Percentiles rank a stretch among this genome's conserved stretches.
Evolutionary conservation across 2,329 filamentous ascomycete species (phyloP).

Genomic region (Fusarium sp.): DNA sequence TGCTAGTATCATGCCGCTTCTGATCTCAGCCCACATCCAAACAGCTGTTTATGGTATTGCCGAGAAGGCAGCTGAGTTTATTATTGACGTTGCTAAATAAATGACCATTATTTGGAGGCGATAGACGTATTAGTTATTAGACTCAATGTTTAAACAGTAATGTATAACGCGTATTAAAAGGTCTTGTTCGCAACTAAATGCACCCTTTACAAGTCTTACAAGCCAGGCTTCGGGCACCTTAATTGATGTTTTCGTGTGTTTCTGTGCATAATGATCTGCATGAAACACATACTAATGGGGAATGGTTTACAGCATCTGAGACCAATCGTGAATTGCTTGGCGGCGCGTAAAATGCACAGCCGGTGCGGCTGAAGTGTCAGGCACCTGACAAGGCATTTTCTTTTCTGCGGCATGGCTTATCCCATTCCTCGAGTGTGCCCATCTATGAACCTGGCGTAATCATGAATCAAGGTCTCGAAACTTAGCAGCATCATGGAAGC

Average conservation of each 20-base stretch:
- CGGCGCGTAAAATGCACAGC: neutral
- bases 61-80: slow-evolving; percentile 57
- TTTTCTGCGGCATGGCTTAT: neutral
- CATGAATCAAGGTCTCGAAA: neutral
- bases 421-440: neutral
- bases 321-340: neutral
- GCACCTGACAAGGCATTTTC: neutral
- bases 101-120: too few species aligned
- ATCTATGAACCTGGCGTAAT: neutral
- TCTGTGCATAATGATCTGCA: neutral
- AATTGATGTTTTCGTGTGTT: neutral
- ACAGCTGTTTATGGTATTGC: slow-evolving; percentile 65
- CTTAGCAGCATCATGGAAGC: neutral
- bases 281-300: neutral
- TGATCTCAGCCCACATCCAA: slow-evolving; percentile 61
- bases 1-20: slow-evolving; percentile 63
- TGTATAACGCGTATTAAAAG: neutral
- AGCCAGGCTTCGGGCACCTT: neutral
- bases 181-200: neutral
- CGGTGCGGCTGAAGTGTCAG: neutral
- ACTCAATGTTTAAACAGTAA: neutral
- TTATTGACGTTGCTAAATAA: slow-evolving; percentile 36
- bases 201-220: neutral
- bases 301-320: neutral
- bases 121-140: neutral